Evolutionary conservation across 805 yeast genomes (phyloP).

Genomic region (Nakazawaea populi): DNA sequence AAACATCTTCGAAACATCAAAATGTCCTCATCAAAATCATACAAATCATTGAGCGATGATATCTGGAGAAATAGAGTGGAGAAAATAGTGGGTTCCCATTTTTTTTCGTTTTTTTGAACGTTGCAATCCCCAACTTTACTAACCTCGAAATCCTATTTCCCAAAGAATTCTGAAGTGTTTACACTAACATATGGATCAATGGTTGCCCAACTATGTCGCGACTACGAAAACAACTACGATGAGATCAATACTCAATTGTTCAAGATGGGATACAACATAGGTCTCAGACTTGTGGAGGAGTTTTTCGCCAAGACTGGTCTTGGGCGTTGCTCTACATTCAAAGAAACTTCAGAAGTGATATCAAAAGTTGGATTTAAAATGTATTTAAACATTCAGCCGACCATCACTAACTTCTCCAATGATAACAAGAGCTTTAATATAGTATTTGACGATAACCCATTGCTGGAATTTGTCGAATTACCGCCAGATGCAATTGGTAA

Average conservation of each 20-base stretch:
- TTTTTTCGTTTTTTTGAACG: no score
- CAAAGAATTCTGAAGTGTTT: slow-evolving; percentile 80
- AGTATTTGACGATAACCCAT: slow-evolving; percentile 77
- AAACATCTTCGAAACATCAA: no score
- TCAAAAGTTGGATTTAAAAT: slow-evolving; percentile 86
- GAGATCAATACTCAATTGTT: slow-evolving; percentile 82
- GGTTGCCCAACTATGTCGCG: slow-evolving; percentile 86
- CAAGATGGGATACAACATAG: slow-evolving; percentile 94
- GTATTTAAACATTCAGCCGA: slow-evolving; percentile 78
- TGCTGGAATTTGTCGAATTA: slow-evolving; percentile 91
- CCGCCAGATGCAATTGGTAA: slow-evolving; percentile 74
- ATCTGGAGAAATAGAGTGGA: slow-evolving; percentile 87
- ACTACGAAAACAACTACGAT: slow-evolving; percentile 65
- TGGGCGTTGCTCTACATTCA: slow-evolving; percentile 72
- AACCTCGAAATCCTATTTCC: no score
- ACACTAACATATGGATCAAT: slow-evolving; percentile 94
- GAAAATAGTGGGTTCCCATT: slow-evolving; percentile 55
- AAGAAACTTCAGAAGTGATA: slow-evolving; percentile 83
- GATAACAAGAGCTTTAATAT: slow-evolving; percentile 74
- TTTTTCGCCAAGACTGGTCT: slow-evolving; percentile 84
- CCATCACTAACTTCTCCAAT: slow-evolving; percentile 65
- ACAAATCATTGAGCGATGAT: slow-evolving; percentile 67
- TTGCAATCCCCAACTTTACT: no score
- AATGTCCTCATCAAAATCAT: slow-evolving; percentile 26
- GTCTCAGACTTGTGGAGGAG: slow-evolving; percentile 86